Conservation (phyloP, 306 rosid species). For the Spatholobus suberectus region DNA sequence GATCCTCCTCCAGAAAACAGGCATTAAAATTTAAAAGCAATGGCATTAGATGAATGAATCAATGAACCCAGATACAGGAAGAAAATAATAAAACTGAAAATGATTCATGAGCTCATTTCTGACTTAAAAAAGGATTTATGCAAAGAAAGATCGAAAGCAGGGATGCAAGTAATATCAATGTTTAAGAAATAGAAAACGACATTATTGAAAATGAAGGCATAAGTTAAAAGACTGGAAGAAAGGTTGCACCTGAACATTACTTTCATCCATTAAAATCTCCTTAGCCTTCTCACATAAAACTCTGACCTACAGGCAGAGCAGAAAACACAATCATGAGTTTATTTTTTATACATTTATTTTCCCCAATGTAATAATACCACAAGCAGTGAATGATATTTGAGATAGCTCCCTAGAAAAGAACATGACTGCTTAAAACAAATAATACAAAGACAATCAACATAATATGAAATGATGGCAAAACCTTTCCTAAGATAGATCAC, state of each 20-base stretch:
- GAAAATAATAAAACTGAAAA: slow-evolving; percentile 3
- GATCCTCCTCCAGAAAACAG: slow-evolving; percentile 22
- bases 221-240: slow-evolving; percentile 38
- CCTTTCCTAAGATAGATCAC: slow-evolving; percentile 9
- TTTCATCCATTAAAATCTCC: slow-evolving; percentile 94
- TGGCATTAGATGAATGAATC: background rate
- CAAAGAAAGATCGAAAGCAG: slow-evolving; percentile 20
- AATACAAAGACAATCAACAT: slow-evolving; percentile 29
- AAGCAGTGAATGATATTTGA: slow-evolving; percentile 7
- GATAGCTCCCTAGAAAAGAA: slow-evolving; percentile 12
- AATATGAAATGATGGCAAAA: slow-evolving; percentile 6
- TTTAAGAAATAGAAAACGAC: slow-evolving; percentile 17
- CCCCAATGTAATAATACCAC: background rate
- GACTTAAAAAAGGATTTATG: slow-evolving; percentile 10
- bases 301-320: slow-evolving; percentile 70
- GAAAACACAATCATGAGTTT: slow-evolving; percentile 37
- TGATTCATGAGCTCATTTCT: slow-evolving; percentile 5
- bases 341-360: slow-evolving; percentile 1
- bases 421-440: slow-evolving; percentile 12
- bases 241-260: slow-evolving; percentile 92
- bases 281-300: slow-evolving; percentile 89
- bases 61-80: background rate
- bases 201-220: slow-evolving; percentile 19
- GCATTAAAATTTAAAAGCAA: slow-evolving; percentile 2
- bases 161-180: slow-evolving; percentile 22